Base-by-base conservation (phyloP, 2,329 filamentous ascomycete species). In the Alternaria ventricosa region DNA sequence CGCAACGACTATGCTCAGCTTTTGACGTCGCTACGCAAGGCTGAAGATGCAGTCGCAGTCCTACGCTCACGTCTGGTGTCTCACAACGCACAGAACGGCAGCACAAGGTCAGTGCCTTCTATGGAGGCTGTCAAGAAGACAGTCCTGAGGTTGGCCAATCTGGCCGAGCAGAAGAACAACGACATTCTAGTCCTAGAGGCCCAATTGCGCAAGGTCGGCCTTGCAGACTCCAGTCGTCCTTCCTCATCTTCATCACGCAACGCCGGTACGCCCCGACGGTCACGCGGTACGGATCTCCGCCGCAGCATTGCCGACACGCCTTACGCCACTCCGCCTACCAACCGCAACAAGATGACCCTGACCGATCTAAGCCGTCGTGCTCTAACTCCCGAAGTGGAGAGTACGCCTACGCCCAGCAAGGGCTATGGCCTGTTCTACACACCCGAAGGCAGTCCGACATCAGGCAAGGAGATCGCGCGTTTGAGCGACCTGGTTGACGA, bases 91-190 rank as follows among this genome's bases (percentile, higher is more conserved):
- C 82, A 87, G 1, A 84, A 85, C 8, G 86, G 85, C 18, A 74
- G 74, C 20, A 70, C 65, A 3, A 70, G 68, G 23, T 69, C 72
- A 1, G 87, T 90, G 5, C 96, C 96, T 0, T 97, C 94, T 0
- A 92, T 97, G 10, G 96, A 97, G 72, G 93, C 93, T 0, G 92
- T 99, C 20, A 90, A 94, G 70, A 92, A 92, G 63, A 99, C 96
- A 1, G 97, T 99, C 69, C 85, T 86, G 61, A 97, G 96, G 76
- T 94, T 99, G 91, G 97, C 94, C 33, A 87, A 85, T 63, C 95
- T 97, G 90, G 92, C 92, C 0, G 93, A 98, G 84, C 93, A 93
- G 82, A 92, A 93, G 77, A 96, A 92, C 75, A 92, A 91, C 61
- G 95, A 98, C 72, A 89, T 99, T 56, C 93, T 97, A 77, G 88